A percentile compares a stretch with the other conserved stretches of the same genome.
Evolutionary conservation across 2,329 filamentous ascomycete species (phyloP).

Genomic region (Sporothrix luriei): DNA sequence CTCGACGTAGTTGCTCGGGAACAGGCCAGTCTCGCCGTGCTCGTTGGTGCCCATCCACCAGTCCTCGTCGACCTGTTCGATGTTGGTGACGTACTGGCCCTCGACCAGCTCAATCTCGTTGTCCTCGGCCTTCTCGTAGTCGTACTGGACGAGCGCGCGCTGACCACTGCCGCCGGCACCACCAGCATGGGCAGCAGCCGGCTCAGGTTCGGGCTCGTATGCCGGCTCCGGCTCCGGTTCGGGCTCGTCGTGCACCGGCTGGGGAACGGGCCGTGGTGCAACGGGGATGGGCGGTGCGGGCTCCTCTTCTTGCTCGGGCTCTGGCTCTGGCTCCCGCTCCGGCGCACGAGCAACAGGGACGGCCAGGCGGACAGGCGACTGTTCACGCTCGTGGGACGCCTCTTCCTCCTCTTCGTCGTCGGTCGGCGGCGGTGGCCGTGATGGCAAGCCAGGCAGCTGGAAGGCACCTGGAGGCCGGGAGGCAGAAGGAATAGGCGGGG

Average conservation of each 20-base stretch:
- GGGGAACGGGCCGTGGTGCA: constrained; percentile 56
- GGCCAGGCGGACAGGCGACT: constrained; percentile 81
- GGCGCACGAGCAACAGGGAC: constrained; percentile 70
- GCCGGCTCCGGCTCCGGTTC: constrained; percentile 67
- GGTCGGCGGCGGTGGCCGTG: constrained; percentile 55
- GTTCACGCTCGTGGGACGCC: constrained; percentile 53
- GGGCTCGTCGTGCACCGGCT: constrained; percentile 56
- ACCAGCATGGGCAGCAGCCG: constrained; percentile 45
- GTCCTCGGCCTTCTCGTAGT: constrained; percentile 96
- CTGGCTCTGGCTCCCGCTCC: constrained; percentile 50
- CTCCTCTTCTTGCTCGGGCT: constrained; percentile 45
- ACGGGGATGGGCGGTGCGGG: constrained; percentile 50
- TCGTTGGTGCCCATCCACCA: constrained; percentile 98
- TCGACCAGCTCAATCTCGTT: constrained; percentile 93
- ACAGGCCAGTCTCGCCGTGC: constrained; percentile 81
- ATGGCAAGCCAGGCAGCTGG: constrained; percentile 75
- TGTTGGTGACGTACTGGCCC: constrained; percentile 84
- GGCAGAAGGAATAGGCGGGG: constrained; percentile 62
- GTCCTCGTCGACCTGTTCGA: constrained; percentile 96
- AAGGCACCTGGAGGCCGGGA: constrained; percentile 75
- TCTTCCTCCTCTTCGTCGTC: constrained; percentile 52
- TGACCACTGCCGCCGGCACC: constrained; percentile 52
- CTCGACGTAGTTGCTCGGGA: constrained; percentile 97
- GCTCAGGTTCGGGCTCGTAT: constrained; percentile 55
- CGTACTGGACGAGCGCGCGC: constrained; percentile 81